Conservation (phyloP, 495 filamentous ascomycete species). For the Trichoderma gamsii region DNA sequence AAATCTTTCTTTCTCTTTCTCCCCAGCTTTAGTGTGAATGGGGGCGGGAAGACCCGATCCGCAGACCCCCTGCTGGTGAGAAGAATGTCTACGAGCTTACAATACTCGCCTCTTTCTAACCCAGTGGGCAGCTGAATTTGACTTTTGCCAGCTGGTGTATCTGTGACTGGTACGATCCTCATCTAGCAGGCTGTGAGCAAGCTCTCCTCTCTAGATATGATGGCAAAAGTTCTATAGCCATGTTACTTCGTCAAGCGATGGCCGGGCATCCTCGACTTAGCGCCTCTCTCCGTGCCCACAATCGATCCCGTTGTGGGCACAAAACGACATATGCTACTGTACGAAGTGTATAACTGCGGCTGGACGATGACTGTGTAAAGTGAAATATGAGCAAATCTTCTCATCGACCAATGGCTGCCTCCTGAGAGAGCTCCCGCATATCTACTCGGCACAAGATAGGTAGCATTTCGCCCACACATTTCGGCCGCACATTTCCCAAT, state of each 20-base stretch:
- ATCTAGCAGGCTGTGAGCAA: background rate
- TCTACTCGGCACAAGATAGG: background rate
- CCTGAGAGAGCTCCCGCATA: background rate
- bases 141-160: background rate
- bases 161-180: background rate
- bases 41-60: slow-evolving; percentile 4
- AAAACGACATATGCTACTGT: slow-evolving; percentile 5
- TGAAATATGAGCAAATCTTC: background rate
- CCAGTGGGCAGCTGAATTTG: background rate
- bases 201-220: background rate
- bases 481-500: background rate
- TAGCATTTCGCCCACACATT: background rate
- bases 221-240: background rate
- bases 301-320: slow-evolving; percentile 2
- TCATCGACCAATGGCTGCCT: background rate
- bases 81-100: background rate
- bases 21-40: background rate
- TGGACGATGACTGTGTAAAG: background rate
- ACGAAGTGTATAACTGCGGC: background rate
- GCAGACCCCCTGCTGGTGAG: background rate
- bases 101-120: background rate
- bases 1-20: background rate
- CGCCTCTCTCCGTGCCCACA: background rate
- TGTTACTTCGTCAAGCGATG: background rate
- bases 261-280: background rate